Percentiles rank a stretch among this genome's conserved stretches.
phyloP scores from a whole-genome alignment of 2,329 filamentous ascomycete genomes.

The Zelopaecilomyces penicillatus region DNA sequence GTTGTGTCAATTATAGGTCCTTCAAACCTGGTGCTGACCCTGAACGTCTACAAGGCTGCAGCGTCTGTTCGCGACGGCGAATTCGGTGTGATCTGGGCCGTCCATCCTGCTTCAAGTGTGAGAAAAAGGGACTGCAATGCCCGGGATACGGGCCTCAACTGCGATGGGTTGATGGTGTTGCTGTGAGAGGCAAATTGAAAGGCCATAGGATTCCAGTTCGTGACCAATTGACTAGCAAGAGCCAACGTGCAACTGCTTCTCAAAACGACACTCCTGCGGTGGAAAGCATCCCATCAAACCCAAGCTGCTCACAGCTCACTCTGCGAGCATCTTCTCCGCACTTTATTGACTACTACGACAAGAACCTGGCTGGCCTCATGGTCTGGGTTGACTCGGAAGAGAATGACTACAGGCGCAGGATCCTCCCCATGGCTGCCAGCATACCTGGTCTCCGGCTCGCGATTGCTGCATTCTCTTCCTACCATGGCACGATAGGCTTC shows the following conservation, averaged over 20 bases:
- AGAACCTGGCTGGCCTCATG: conserved; percentile 21
- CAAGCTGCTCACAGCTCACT: conserved; percentile 9
- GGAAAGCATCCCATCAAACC: neutral
- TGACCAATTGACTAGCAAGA: neutral
- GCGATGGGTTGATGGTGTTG: conserved; percentile 21
- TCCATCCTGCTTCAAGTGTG: conserved; percentile 20
- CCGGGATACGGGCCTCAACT: conserved; percentile 18
- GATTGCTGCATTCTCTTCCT: conserved; percentile 20
- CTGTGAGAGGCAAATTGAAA: conserved; percentile 18
- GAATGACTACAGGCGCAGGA: conserved; percentile 19
- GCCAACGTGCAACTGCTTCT: no score
- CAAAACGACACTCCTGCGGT: neutral
- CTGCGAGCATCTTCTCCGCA: conserved; percentile 13
- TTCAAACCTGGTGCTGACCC: neutral
- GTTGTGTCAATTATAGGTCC: no score
- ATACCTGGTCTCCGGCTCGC: conserved; percentile 20
- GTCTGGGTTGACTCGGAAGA: conserved; percentile 23
- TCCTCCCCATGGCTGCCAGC: conserved; percentile 18
- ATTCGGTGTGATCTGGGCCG: conserved; percentile 19
- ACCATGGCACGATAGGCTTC: conserved; percentile 17
- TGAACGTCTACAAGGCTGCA: conserved; percentile 13
- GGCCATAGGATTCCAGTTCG: conserved; percentile 12
- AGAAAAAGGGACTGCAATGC: conserved; percentile 19
- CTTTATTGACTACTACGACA: conserved; percentile 22
- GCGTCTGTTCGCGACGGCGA: conserved; percentile 19